Conservation (phyloP, 2,329 filamentous ascomycete genomes). For the Monilinia polystroma region DNA sequence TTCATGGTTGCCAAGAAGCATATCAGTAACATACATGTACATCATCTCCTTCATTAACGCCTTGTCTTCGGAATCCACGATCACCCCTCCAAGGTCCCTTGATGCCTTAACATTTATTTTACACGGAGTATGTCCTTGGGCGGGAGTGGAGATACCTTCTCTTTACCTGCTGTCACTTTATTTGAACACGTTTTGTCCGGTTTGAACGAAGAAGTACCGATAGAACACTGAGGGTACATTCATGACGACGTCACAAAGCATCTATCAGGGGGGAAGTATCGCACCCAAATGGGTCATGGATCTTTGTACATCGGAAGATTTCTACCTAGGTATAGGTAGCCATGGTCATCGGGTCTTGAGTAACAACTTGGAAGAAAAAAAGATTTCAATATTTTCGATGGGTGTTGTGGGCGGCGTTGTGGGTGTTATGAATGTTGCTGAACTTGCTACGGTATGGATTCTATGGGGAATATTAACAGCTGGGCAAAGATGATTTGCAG, state of each 20-base stretch:
- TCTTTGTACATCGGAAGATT: conserved; percentile 1
- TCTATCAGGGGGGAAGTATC: not conserved
- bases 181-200: conserved; percentile 13
- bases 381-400: not conserved
- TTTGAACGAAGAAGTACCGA: conserved; percentile 19
- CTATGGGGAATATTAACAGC: conserved; percentile 1
- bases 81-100: conserved; percentile 8
- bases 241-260: conserved; percentile 17
- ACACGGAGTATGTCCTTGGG: not conserved
- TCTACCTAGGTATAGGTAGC: not conserved
- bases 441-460: too few relatives aligned
- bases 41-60: conserved; percentile 18
- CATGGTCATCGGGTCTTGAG: conserved; percentile 10
- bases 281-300: not conserved
- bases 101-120: not conserved
- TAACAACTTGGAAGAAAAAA: not conserved
- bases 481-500: conserved; percentile 16
- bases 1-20: conserved; percentile 14
- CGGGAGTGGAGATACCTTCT: conserved; percentile 11
- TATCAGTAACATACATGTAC: conserved; percentile 17
- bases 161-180: not conserved
- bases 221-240: not conserved
- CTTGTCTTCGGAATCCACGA: conserved; percentile 10
- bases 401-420: not conserved
- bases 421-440: too few relatives aligned